Evolutionary conservation across 2,329 filamentous ascomycete genomes (phyloP).

Genomic region (Salinomyces thailandicus): DNA sequence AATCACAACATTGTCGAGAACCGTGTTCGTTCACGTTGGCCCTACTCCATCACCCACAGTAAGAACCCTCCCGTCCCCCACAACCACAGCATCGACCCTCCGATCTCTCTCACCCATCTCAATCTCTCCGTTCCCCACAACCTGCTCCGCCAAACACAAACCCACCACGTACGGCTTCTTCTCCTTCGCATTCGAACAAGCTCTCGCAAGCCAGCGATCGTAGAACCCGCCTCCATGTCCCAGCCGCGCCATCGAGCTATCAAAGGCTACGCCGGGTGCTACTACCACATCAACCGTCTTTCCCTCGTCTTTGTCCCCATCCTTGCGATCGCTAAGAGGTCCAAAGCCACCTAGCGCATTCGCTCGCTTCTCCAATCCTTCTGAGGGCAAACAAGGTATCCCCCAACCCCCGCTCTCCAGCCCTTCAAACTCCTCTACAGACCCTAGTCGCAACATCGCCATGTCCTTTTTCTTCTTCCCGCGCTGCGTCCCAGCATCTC

Average conservation of each 20-base stretch:
- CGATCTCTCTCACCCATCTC: slow-evolving; percentile 69
- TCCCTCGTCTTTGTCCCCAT: slow-evolving; percentile 21
- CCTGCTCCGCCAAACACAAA: slow-evolving; percentile 75
- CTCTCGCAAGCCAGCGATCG: slow-evolving; percentile 79
- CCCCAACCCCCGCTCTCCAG: slow-evolving; percentile 78
- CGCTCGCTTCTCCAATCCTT: slow-evolving; percentile 54
- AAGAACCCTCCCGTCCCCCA: slow-evolving; percentile 23
- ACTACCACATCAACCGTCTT: slow-evolving; percentile 44
- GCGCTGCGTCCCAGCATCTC: not conserved
- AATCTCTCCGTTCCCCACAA: slow-evolving; percentile 56
- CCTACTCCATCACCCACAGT: slow-evolving; percentile 57
- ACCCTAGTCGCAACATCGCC: slow-evolving; percentile 82
- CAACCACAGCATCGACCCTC: slow-evolving; percentile 55
- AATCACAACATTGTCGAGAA: no score
- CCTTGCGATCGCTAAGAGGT: slow-evolving; percentile 18
- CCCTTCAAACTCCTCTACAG: slow-evolving; percentile 65
- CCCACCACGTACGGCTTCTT: slow-evolving; percentile 59
- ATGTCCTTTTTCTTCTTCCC: slow-evolving; percentile 51
- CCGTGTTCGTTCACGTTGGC: no score
- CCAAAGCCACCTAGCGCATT: slow-evolving; percentile 57
- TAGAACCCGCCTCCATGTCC: slow-evolving; percentile 97
- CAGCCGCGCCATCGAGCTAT: slow-evolving; percentile 60
- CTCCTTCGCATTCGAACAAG: slow-evolving; percentile 34
- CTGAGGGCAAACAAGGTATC: slow-evolving; percentile 70
- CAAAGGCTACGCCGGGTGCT: slow-evolving; percentile 89